Evolutionary conservation across 257 asterid genomes (phyloP), one percentile per base, ranked within the genome.

Genomic region (Solanum medicagineum): DNA sequence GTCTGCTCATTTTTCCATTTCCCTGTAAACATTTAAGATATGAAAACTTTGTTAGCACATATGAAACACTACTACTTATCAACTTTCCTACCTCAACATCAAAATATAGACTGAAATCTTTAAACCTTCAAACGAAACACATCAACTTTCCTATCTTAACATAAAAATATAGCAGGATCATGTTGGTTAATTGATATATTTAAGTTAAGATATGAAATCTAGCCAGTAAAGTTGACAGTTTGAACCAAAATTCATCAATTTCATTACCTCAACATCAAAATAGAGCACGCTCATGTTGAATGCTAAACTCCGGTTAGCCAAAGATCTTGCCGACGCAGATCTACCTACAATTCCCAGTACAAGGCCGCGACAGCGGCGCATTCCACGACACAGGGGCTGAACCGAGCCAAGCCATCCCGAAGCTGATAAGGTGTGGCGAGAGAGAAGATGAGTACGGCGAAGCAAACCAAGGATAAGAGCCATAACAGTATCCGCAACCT

Each of bases 361-460:
- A 83, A 97, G 90, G 26, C 95, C 95, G 1, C 95, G 87, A 74
- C 95, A 92, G 63, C 95, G 87, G 77, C 95, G 90, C 94, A 92
- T 92, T 83, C 99, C 99, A 22, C 99, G 97, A 88, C 99, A 97
- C 53, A 95, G 95, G 71, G 98, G 99, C 98, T 97, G 99, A 85
- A 97, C 94, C 1, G 98, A 93, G 71, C 99, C 99, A 51, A 97
- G 95, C 99, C 99, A 97, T 15, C 99, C 98, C 20, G 99, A 95
- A 65, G 98, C 98, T 65, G 99, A 95, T 60, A 93, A 91, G 4
- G 98, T 91, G 84, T 93, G 98, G 40, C 97, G 90, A 10, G 98
- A 97, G 60, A 97, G 97, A 88, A 97, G 91, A 88, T 97, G 99
- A 83, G 99, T 97, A 32, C 99, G 94, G 80, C 98, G 92, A 17